Evolutionary conservation across 768 basidiomycete genomes (phyloP).

Genomic region (Podaxis pistillaris): DNA sequence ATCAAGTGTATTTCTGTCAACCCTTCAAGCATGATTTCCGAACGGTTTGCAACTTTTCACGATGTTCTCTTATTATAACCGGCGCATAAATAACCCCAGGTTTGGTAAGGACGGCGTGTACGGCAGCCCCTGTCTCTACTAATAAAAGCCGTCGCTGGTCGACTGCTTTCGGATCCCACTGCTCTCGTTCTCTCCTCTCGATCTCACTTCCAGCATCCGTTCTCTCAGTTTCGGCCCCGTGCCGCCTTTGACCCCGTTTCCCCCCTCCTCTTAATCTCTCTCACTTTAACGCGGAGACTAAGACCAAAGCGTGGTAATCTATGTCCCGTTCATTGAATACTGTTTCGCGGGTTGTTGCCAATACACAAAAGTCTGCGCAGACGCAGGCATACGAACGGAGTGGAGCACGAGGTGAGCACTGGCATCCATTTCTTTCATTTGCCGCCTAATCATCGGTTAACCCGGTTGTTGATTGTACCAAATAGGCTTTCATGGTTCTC

Average conservation of each 20-base stretch:
- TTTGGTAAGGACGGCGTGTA: constrained; percentile 1
- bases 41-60: not conserved
- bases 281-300: not conserved
- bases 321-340: constrained; percentile 14
- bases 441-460: not conserved
- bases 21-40: not conserved
- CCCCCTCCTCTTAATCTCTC: not conserved
- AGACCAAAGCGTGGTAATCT: not conserved
- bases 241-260: not conserved
- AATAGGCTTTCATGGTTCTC: constrained; percentile 18
- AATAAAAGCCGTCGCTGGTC: constrained; percentile 1
- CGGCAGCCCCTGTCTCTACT: not conserved
- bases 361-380: not conserved
- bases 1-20: not conserved
- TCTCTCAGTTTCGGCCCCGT: not conserved
- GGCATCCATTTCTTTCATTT: not conserved
- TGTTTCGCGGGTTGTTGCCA: constrained; percentile 7
- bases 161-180: not conserved
- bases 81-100: constrained; percentile 11
- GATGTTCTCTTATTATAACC: not conserved
- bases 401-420: not conserved
- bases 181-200: not conserved
- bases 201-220: not conserved
- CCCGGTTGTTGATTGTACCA: not conserved
- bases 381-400: constrained; percentile 7